Conservation (phyloP, 768 basidiomycete genomes). For the Boletellus emodensis region DNA sequence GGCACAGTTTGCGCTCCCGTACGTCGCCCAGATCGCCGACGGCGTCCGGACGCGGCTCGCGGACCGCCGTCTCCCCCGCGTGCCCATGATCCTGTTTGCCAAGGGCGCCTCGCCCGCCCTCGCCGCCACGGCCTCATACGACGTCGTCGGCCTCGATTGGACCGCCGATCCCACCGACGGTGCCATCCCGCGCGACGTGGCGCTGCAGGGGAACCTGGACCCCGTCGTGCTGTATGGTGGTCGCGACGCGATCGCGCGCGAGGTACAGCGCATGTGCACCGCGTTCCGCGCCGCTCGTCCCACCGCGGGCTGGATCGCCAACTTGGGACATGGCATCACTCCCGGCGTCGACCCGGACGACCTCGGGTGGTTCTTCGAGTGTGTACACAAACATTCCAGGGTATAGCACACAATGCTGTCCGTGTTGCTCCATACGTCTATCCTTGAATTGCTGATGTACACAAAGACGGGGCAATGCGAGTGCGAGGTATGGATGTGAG, state of each 20-base stretch:
- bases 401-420: background rate
- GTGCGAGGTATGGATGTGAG: conserved; percentile 11
- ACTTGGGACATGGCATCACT: conserved; percentile 96
- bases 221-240: conserved; percentile 86
- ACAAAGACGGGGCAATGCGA: conserved; percentile 15
- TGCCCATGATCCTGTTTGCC: conserved; percentile 90
- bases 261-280: conserved; percentile 78
- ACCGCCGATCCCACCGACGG: conserved; percentile 66
- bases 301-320: conserved; percentile 86
- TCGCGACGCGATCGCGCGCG: conserved; percentile 75
- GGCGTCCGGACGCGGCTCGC: conserved; percentile 60
- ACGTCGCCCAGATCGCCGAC: conserved; percentile 65
- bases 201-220: conserved; percentile 92
- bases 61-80: conserved; percentile 47
- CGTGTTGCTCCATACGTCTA: conserved; percentile 7
- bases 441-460: conserved; percentile 18
- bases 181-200: conserved; percentile 57
- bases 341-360: conserved; percentile 95
- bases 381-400: conserved; percentile 77
- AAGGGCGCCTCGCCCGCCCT: conserved; percentile 88
- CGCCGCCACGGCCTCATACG: conserved; percentile 68
- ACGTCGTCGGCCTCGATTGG: conserved; percentile 92
- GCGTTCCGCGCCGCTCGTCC: conserved; percentile 58
- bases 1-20: conserved; percentile 75
- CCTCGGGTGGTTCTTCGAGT: conserved; percentile 86